phyloP scores from a whole-genome alignment of 2,329 filamentous ascomycete species.

The Exophiala xenobiotica region DNA sequence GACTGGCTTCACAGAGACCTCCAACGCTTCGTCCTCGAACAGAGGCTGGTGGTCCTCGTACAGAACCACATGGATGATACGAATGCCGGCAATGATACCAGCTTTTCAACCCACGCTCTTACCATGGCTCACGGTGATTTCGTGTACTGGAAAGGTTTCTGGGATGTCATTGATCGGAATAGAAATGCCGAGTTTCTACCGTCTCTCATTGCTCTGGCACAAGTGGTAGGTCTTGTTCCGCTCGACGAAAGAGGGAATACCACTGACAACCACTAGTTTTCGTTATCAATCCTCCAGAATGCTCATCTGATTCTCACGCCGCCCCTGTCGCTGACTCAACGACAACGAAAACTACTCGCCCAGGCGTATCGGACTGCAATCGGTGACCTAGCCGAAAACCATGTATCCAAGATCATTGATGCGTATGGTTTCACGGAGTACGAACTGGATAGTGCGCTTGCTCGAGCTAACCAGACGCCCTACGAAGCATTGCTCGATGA shows the following conservation, averaged over 20 bases:
- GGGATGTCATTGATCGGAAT: constrained; percentile 20
- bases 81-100: constrained; percentile 27
- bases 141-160: constrained; percentile 30
- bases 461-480: constrained; percentile 28
- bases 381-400: constrained; percentile 22
- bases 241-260: neutral
- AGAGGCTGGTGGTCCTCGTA: constrained; percentile 25
- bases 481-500: constrained; percentile 31
- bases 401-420: constrained; percentile 28
- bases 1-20: constrained; percentile 11
- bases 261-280: constrained; percentile 19
- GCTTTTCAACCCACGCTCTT: constrained; percentile 29
- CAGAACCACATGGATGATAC: constrained; percentile 29
- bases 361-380: constrained; percentile 26
- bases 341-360: constrained; percentile 16
- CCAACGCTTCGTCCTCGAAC: constrained; percentile 29
- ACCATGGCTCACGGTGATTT: constrained; percentile 33
- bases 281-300: constrained; percentile 26
- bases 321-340: constrained; percentile 12
- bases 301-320: constrained; percentile 16
- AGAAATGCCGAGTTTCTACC: constrained; percentile 8
- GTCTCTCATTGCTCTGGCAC: constrained; percentile 17
- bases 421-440: constrained; percentile 32
- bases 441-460: constrained; percentile 32
- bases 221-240: constrained; percentile 18